phyloP scores from a whole-genome alignment of 345 rosid genomes.

The Eutrema heterophyllum region DNA sequence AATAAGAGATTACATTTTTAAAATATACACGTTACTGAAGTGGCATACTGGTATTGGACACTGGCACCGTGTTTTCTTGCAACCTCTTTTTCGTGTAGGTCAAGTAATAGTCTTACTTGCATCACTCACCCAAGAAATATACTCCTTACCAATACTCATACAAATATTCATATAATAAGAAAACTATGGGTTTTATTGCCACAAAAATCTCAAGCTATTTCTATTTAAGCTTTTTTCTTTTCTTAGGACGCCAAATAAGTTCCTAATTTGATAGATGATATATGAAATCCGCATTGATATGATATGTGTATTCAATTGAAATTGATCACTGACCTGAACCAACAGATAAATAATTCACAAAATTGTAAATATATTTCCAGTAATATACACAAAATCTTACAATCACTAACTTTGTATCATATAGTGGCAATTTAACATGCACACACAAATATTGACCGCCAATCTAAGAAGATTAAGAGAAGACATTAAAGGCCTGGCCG shows the following conservation, averaged over 20 bases:
- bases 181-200: not conserved
- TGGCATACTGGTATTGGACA: slow-evolving; percentile 27
- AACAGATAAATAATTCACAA: not conserved
- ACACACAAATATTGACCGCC: slow-evolving; percentile 6
- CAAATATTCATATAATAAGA: slow-evolving; percentile 6
- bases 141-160: slow-evolving; percentile 22
- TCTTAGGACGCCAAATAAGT: not conserved
- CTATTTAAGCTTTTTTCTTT: not conserved
- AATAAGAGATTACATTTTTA: not conserved
- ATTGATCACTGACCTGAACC: not conserved
- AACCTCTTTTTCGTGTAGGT: slow-evolving; percentile 2
- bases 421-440: not conserved
- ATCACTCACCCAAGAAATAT: slow-evolving; percentile 5
- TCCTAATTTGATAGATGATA: not conserved
- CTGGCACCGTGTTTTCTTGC: slow-evolving; percentile 2
- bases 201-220: not conserved
- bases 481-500: slow-evolving; percentile 45
- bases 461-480: slow-evolving; percentile 38
- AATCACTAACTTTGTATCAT: not conserved
- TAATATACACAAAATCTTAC: not conserved
- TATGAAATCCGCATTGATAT: not conserved
- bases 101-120: slow-evolving; percentile 16
- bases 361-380: not conserved
- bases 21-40: slow-evolving; percentile 15
- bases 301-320: not conserved